Conservation (phyloP, 768 basidiomycete genomes). For the Boletellus sp. region DNA sequence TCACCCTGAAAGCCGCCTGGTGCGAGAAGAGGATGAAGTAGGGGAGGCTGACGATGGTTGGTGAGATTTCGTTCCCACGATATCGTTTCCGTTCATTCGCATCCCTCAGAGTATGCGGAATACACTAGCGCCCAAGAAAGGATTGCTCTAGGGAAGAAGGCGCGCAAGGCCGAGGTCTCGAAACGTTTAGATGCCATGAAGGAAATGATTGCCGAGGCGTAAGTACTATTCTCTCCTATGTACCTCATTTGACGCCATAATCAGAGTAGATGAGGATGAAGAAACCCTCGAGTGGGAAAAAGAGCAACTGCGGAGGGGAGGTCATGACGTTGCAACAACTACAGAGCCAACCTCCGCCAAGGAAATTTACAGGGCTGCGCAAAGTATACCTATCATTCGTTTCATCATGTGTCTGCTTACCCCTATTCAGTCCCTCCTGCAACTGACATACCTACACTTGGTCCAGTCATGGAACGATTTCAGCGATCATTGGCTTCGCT, state of each 20-base stretch:
- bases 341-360: slow-evolving; percentile 40
- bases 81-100: slow-evolving; percentile 7
- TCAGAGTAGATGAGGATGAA: slow-evolving; percentile 77
- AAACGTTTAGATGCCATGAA: slow-evolving; percentile 68
- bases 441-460: slow-evolving; percentile 62
- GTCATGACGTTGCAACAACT: slow-evolving; percentile 43
- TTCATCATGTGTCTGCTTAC: slow-evolving; percentile 12
- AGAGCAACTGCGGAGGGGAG: slow-evolving; percentile 76
- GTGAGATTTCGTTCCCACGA: slow-evolving; percentile 15
- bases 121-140: slow-evolving; percentile 86
- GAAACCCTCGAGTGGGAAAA: slow-evolving; percentile 84
- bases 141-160: slow-evolving; percentile 82
- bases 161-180: slow-evolving; percentile 62
- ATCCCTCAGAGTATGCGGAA: slow-evolving; percentile 68
- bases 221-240: slow-evolving; percentile 26
- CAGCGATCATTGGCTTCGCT: slow-evolving; percentile 56
- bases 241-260: slow-evolving; percentile 2
- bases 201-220: slow-evolving; percentile 83
- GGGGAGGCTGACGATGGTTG: slow-evolving; percentile 87
- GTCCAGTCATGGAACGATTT: slow-evolving; percentile 56
- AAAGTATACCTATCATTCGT: slow-evolving; percentile 46
- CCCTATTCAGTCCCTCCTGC: slow-evolving; percentile 56
- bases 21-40: slow-evolving; percentile 84
- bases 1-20: slow-evolving; percentile 77
- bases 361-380: slow-evolving; percentile 63